Evolutionary conservation across 345 rosid species (phyloP).

Genomic region (Combretum micranthum): DNA sequence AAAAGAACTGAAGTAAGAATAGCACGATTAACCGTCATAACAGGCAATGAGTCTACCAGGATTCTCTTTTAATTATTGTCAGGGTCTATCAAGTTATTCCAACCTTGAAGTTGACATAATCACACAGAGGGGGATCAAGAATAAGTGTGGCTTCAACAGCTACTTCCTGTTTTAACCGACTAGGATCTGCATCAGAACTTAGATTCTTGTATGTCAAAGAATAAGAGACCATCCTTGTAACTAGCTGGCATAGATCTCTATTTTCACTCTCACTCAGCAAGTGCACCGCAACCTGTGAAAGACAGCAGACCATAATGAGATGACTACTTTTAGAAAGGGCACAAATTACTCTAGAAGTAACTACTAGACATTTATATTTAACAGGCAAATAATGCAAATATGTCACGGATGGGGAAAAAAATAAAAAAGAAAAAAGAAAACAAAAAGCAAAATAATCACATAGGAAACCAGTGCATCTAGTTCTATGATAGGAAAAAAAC

Average conservation of each 20-base stretch:
- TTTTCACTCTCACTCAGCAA: conserved; percentile 68
- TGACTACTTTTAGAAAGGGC: too few relatives aligned
- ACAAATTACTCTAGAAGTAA: too few relatives aligned
- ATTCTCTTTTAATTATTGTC: too few relatives aligned
- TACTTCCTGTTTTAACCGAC: conserved; percentile 35
- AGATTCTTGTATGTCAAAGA: conserved; percentile 57
- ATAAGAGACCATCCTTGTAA: conserved; percentile 69
- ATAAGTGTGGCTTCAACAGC: conserved; percentile 44
- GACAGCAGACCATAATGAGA: conserved; percentile 5
- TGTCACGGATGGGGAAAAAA: neutral
- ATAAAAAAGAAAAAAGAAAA: conserved; percentile 5
- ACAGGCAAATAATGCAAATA: neutral
- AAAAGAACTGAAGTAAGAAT: conserved; percentile 8
- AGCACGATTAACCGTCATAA: neutral
- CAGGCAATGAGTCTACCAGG: neutral
- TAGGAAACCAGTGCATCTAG: too few relatives aligned
- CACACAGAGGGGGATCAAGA: conserved; percentile 67
- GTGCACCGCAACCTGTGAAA: conserved; percentile 77
- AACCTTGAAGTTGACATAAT: conserved; percentile 76
- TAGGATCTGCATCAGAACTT: conserved; percentile 37
- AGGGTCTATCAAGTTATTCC: neutral
- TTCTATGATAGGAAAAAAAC: too few relatives aligned
- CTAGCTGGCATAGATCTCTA: conserved; percentile 50
- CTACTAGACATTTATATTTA: too few relatives aligned
- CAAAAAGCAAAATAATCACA: conserved; percentile 3